Conservation (phyloP, 2,329 filamentous ascomycete species). For the Pseudogymnoascus sp. region DNA sequence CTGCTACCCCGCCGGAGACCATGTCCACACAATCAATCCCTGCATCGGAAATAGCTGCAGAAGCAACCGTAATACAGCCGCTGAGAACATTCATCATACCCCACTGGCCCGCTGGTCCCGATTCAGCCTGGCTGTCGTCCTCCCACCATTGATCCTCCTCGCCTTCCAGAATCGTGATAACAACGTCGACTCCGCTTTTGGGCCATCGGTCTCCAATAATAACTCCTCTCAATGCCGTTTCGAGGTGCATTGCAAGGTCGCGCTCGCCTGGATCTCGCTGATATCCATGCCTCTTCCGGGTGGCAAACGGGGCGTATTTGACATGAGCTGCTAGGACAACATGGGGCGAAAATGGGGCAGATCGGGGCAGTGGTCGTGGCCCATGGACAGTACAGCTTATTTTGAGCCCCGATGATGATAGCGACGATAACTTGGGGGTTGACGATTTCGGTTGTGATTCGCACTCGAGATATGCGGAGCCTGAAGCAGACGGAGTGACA, state of each 20-base stretch:
- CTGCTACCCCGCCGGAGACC: constrained; percentile 81
- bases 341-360: constrained; percentile 84
- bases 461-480: constrained; percentile 77
- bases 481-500: constrained; percentile 84
- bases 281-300: constrained; percentile 72
- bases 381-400: constrained; percentile 90
- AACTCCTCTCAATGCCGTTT: constrained; percentile 80
- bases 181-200: constrained; percentile 95
- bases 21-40: constrained; percentile 93
- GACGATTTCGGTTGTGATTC: constrained; percentile 40
- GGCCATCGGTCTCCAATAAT: constrained; percentile 93
- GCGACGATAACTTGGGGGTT: constrained; percentile 38
- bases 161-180: constrained; percentile 86
- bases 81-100: constrained; percentile 86
- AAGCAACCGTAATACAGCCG: constrained; percentile 87
- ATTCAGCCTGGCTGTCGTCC: constrained; percentile 39
- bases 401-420: constrained; percentile 58
- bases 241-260: constrained; percentile 82
- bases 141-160: constrained; percentile 71
- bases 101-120: constrained; percentile 57
- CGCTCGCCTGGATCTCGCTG: constrained; percentile 77
- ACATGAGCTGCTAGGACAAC: constrained; percentile 86
- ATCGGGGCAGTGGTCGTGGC: constrained; percentile 79
- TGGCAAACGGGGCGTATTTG: constrained; percentile 94
- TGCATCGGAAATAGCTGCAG: constrained; percentile 85